Evolutionary conservation across 371 early-diverging fungal genomes (phyloP), one percentile per base, ranked within the genome.

Genomic region (Apophysomyces ossiformis): DNA sequence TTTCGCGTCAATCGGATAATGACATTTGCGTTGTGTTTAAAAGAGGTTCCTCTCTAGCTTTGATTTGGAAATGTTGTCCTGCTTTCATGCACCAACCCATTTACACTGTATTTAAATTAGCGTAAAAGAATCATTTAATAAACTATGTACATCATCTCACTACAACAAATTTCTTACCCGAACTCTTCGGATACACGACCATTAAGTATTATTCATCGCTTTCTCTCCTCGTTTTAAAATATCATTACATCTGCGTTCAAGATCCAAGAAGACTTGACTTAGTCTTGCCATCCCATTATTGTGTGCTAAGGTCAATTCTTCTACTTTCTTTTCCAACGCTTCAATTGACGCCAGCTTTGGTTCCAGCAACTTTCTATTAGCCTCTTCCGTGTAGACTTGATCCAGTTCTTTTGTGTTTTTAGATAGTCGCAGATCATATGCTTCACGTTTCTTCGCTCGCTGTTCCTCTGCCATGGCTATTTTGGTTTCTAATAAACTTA

Each of bases 321-420:
- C 54, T 11, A 50, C 54, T 21, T 50, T 50, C 21, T 50, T 50
- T 11, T 50, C 54, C 21, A 50, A 11, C 8, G 54, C 21, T 50
- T 50, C 21, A n/a, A 50, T 21, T 4, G 21, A n/a, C 2, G n/a
- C 54, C 21, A 50, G 35, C 4, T 50, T 50, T 5, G 54, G 54
- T 21, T 50, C 54, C 21, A 50, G 21, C 0, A 50, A 26, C 8
- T 26, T 21, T 21, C 54, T n/a, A 9, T n/a, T 50, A 7, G 54
- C 9, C n/a, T 50, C 54, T 50, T 50, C 54, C 4, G 54, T 50
- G 5, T 50, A 50, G 18, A 50, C 21, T 21, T 50, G 16, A 26
- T 50, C 54, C 11, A 50, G 21, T 21, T 50, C 54, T 21, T 50
- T 50, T 50, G 54, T 50, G 21, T 50, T 50, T 50, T 50, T 50